Conservation (phyloP, 1,284 basidiomycete genomes). For the Pterulicium gracile region DNA sequence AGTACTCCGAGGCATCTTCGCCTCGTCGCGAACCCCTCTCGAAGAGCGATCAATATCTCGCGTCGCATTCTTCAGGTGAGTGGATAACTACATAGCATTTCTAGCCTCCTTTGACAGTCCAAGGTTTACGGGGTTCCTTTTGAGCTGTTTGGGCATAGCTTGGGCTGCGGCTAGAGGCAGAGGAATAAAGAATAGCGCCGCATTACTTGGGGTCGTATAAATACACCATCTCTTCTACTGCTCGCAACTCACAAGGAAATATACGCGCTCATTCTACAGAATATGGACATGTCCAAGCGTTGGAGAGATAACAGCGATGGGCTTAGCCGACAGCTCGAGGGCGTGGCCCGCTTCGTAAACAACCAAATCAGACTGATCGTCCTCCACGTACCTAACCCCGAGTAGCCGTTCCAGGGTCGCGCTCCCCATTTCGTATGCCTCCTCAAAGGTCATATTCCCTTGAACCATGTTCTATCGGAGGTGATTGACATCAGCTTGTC, state of each 20-base stretch:
- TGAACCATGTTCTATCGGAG: slow-evolving; percentile 22
- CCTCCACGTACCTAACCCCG: slow-evolving; percentile 38
- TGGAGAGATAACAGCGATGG: slow-evolving; percentile 47
- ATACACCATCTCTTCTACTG: slow-evolving; percentile 8
- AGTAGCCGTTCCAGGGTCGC: slow-evolving; percentile 50
- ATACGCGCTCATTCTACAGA: slow-evolving; percentile 17
- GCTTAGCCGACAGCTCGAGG: slow-evolving; percentile 51
- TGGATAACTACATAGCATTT: slow-evolving; percentile 1
- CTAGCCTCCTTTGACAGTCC: slow-evolving; percentile 6
- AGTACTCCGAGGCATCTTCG: slow-evolving; percentile 68
- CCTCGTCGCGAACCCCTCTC: slow-evolving; percentile 64
- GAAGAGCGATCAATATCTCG: slow-evolving; percentile 75
- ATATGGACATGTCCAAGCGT: slow-evolving; percentile 36
- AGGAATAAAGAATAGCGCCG: slow-evolving; percentile 50
- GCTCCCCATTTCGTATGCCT: slow-evolving; percentile 33
- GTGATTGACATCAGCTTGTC: no score
- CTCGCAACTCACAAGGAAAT: slow-evolving; percentile 6
- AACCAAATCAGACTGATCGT: slow-evolving; percentile 43
- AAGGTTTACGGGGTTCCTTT: slow-evolving; percentile 68
- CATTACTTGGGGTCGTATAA: slow-evolving; percentile 50
- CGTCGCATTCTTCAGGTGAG: slow-evolving; percentile 72
- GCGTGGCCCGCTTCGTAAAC: slow-evolving; percentile 51
- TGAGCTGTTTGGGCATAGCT: slow-evolving; percentile 72
- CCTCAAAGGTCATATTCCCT: slow-evolving; percentile 25
- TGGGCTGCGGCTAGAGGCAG: slow-evolving; percentile 57